Base-by-base conservation (phyloP, 2,329 filamentous ascomycete species). In the Colletotrichum falcatum region DNA sequence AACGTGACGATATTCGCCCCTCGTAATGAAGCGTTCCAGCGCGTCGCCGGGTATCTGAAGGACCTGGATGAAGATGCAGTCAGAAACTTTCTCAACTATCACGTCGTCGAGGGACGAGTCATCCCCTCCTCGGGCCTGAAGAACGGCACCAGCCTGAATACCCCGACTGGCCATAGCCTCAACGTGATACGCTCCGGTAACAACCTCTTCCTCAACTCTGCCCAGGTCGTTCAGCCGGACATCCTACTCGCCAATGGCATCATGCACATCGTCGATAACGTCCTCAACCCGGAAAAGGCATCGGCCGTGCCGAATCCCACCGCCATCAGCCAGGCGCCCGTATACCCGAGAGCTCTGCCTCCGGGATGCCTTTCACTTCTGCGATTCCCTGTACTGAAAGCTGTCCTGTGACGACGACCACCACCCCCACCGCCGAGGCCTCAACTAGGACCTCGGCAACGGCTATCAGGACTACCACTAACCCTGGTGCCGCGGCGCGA, bases 1-100 rank as follows among this genome's bases (percentile, higher is more conserved):
- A 81, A 88, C 73, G 72, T 89, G 56, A 89, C 88, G 67, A 82
- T 89, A 72, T 89, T 89, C 76, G 87, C 83, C 0, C 88, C 88
- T 18, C 81, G 78, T 73, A 87, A 87, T 73, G 78, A 79, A 2
- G 86, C 86, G 1, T 87, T 89, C 80, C 80, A 84, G 65, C 77
- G 79, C 54, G 83, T 88, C 51, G 83, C 81, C 63, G 82, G 81
- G 28, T 81, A 82, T 7, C 73, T 87, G 20, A 74, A 76, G 12
- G 81, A 79, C 68, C 76, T 87, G 3, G 79, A 79, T 61, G 73
- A 74, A 1, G 76, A 79, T 11, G 79, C 85, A 11, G 79, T 88
- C 3, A 74, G 78, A 12, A 74, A 75, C n/a, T 81, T 90, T 23
- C 80, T 90, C 8, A 75, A 81, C 33, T 90, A 90, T 78, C 88